Conservation (phyloP, 352 stramenopile genomes). For the Globisporangium alternatum region DNA sequence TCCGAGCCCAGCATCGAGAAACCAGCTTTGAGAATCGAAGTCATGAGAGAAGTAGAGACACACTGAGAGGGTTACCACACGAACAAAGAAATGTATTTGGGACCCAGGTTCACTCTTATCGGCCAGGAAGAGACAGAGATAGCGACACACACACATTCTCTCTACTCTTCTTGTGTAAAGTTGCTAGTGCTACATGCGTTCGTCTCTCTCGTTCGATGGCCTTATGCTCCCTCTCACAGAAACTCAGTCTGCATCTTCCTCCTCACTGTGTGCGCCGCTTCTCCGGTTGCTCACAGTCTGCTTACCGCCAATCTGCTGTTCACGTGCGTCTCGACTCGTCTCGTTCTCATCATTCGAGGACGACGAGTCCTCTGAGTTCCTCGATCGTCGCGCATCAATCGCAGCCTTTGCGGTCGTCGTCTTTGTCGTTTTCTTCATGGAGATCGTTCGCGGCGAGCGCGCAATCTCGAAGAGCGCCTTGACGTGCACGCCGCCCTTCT, state of each 20-base stretch:
- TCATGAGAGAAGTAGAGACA: not conserved
- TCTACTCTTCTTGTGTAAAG: not conserved
- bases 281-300: conserved; percentile 19
- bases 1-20: not conserved
- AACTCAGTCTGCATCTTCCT: conserved; percentile 12
- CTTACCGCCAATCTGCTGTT: not conserved
- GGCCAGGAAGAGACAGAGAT: not conserved
- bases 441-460: conserved; percentile 20
- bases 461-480: conserved; percentile 60
- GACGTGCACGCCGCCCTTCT: conserved; percentile 43
- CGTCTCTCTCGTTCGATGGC: not conserved
- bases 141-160: not conserved
- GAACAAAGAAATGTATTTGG: conserved; percentile 12
- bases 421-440: conserved; percentile 7
- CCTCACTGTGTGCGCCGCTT: conserved; percentile 11
- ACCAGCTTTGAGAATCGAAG: not conserved
- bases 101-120: not conserved
- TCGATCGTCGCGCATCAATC: conserved; percentile 5
- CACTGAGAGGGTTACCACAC: not conserved
- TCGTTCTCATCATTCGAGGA: conserved; percentile 7
- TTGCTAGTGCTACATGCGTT: not conserved
- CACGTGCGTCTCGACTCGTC: not conserved
- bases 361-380: not conserved
- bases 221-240: not conserved
- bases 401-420: not conserved